Percentiles rank a stretch among this genome's conserved stretches.
Evolutionary conservation across 2,329 filamentous ascomycete species (phyloP).

Genomic region (Phaeomoniella chlamydospora): DNA sequence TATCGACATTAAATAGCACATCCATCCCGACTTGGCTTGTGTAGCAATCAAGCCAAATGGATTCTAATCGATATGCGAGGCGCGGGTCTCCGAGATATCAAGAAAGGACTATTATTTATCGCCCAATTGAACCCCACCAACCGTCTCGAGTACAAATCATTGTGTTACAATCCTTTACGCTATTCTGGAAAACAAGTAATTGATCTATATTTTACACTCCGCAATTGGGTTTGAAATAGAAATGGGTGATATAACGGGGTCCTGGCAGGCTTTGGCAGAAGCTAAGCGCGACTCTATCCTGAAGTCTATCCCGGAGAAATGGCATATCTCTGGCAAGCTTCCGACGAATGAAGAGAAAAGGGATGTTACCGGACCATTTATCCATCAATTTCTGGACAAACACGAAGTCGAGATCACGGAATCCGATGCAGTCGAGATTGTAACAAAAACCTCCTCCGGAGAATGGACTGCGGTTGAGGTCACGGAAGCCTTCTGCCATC

Average conservation of each 20-base stretch:
- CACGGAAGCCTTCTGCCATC: slow-evolving; percentile 40
- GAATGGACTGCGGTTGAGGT: slow-evolving; percentile 42
- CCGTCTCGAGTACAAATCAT: no score
- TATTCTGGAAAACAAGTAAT: no score
- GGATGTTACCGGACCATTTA: slow-evolving; percentile 41
- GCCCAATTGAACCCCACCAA: no score
- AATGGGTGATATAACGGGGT: not conserved
- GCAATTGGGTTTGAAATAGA: no score
- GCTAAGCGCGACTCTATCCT: slow-evolving; percentile 40
- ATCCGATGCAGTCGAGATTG: slow-evolving; percentile 41
- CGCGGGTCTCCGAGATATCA: no score
- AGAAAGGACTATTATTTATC: no score
- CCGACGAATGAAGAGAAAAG: slow-evolving; percentile 36
- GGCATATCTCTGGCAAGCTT: slow-evolving; percentile 32
- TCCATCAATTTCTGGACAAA: slow-evolving; percentile 38
- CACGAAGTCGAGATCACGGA: slow-evolving; percentile 48
- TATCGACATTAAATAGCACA: no score
- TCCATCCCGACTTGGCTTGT: no score
- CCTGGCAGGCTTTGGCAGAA: slow-evolving; percentile 35
- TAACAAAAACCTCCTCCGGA: slow-evolving; percentile 37
- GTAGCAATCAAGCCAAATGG: no score
- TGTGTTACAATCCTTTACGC: no score
- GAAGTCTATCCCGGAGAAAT: slow-evolving; percentile 40
- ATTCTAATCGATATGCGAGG: no score
- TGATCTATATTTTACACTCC: no score